Percentiles rank a stretch among this genome's conserved stretches.
Conservation (phyloP, 2,329 filamentous ascomycete species). For the Aspergillus thermomutatus region DNA sequence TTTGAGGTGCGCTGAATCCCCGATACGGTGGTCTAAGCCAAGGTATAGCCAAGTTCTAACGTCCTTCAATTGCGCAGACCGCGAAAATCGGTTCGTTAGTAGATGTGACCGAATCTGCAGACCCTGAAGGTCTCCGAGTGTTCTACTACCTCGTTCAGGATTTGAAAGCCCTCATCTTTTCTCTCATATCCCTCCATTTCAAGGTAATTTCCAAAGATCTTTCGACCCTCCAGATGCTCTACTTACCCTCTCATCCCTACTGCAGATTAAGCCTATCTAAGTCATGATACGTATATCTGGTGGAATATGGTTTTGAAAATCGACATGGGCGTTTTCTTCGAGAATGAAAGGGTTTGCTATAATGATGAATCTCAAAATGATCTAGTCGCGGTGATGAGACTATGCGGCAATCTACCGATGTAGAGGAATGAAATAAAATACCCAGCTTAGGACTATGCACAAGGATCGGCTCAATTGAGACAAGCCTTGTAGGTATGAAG, state of each 20-base stretch:
- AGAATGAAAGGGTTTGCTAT: not conserved
- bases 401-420: not conserved
- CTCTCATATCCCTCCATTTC: slow-evolving; percentile 93
- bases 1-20: slow-evolving; percentile 67
- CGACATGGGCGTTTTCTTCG: slow-evolving; percentile 9
- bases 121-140: slow-evolving; percentile 91
- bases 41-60: not conserved
- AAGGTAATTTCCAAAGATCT: slow-evolving; percentile 56
- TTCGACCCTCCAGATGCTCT: not conserved
- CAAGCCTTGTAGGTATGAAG: not conserved
- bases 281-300: not conserved
- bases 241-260: slow-evolving; percentile 1
- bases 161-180: slow-evolving; percentile 93
- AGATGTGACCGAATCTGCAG: slow-evolving; percentile 92
- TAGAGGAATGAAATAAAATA: not conserved
- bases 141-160: slow-evolving; percentile 99
- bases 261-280: slow-evolving; percentile 53
- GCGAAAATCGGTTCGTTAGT: slow-evolving; percentile 97
- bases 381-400: slow-evolving; percentile 5
- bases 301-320: not conserved
- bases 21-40: not conserved
- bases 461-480: not conserved
- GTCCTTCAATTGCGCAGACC: slow-evolving; percentile 57
- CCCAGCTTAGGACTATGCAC: not conserved
- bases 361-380: not conserved